Evolutionary conservation across 495 filamentous ascomycete species (phyloP).

Genomic region (Aspergillus ostianus): DNA sequence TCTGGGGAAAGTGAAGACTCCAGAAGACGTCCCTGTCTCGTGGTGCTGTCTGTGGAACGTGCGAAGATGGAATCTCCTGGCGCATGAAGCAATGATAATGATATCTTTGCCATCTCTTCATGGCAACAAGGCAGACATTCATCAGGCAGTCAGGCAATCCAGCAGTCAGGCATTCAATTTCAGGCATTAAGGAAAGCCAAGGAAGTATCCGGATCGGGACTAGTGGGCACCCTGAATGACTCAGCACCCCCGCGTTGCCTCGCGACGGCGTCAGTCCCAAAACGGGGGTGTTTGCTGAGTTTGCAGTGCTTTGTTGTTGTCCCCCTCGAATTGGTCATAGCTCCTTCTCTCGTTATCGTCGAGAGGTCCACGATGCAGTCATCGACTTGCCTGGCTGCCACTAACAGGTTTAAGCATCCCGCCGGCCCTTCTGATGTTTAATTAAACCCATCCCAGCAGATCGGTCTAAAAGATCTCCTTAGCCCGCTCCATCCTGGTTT

Average conservation of each 20-base stretch:
- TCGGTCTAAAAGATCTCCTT: slow-evolving; percentile 13
- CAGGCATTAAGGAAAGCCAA: background rate
- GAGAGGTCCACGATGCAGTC: background rate
- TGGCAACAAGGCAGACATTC: too few relatives aligned
- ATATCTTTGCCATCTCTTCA: too few relatives aligned
- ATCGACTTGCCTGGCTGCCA: background rate
- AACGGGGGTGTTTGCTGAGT: slow-evolving; percentile 7
- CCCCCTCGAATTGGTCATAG: slow-evolving; percentile 1
- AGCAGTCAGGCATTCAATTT: background rate
- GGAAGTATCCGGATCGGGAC: background rate
- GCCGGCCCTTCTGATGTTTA: slow-evolving; percentile 2
- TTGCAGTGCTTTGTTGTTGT: slow-evolving; percentile 8
- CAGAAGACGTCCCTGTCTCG: background rate
- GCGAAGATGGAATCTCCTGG: too few relatives aligned
- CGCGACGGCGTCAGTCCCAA: background rate
- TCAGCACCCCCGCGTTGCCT: slow-evolving; percentile 14
- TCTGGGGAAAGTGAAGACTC: background rate
- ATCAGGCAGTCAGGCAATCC: background rate
- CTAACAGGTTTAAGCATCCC: slow-evolving; percentile 11
- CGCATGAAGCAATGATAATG: too few relatives aligned
- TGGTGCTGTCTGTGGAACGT: too few relatives aligned
- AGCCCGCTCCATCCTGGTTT: slow-evolving; percentile 13
- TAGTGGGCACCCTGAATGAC: background rate
- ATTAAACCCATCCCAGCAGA: slow-evolving; percentile 4
- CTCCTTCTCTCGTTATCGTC: background rate